Evolutionary conservation across 441 rosid genomes (phyloP).

Genomic region (Erodium moschatum): DNA sequence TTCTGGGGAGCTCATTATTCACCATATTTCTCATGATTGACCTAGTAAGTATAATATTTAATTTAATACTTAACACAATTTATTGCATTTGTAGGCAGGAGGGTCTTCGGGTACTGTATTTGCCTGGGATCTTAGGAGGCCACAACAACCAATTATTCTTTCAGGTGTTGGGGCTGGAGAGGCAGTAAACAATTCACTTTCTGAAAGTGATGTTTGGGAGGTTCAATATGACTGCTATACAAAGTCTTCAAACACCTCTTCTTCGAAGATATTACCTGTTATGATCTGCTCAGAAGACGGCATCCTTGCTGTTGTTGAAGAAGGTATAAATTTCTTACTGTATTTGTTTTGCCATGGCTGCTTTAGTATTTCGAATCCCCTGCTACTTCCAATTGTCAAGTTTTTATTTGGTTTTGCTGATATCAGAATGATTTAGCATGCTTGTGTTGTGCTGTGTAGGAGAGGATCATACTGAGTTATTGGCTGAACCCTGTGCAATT

Average conservation of each 20-base stretch:
- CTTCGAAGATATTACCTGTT: slow-evolving; percentile 64
- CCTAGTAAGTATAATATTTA: not conserved
- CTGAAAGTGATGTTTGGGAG: slow-evolving; percentile 91
- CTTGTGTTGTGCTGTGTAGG: slow-evolving; percentile 24
- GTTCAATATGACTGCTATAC: slow-evolving; percentile 60
- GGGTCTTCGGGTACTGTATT: slow-evolving; percentile 75
- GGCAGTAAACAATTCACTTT: slow-evolving; percentile 33
- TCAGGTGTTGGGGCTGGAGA: slow-evolving; percentile 45
- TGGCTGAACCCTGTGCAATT: slow-evolving; percentile 86
- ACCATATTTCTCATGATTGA: not conserved
- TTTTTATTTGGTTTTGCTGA: not conserved
- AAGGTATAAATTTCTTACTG: slow-evolving; percentile 36
- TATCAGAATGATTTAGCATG: not conserved
- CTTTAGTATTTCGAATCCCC: not conserved
- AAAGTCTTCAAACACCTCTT: slow-evolving; percentile 45
- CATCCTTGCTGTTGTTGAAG: slow-evolving; percentile 63
- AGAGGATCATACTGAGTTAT: slow-evolving; percentile 62
- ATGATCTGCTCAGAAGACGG: slow-evolving; percentile 94
- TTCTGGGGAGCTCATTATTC: not conserved
- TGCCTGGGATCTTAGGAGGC: slow-evolving; percentile 87
- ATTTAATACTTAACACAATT: slow-evolving; percentile 4
- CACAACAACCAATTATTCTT: slow-evolving; percentile 59
- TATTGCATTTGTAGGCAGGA: slow-evolving; percentile 53
- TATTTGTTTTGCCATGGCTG: not conserved
- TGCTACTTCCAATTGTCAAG: not conserved